phyloP scores from a whole-genome alignment of 1,284 basidiomycete species.

The Tilletia caries region DNA sequence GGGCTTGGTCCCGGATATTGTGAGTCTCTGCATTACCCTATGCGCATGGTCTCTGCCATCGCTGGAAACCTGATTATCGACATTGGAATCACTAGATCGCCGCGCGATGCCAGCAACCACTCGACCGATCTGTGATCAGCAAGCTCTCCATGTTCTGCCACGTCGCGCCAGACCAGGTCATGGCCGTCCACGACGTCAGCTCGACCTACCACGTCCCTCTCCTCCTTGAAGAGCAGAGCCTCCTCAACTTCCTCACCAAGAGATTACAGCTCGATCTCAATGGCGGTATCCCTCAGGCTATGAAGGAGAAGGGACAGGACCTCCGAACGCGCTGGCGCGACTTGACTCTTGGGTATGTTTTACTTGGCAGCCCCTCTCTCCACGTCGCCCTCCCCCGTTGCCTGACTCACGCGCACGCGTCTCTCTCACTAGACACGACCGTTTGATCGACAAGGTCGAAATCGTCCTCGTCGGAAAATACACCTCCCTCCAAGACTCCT shows the following conservation, averaged over 20 bases:
- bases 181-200: slow-evolving; percentile 92
- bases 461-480: slow-evolving; percentile 97
- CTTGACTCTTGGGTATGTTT: slow-evolving; percentile 61
- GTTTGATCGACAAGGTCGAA: slow-evolving; percentile 82
- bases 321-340: slow-evolving; percentile 76
- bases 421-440: slow-evolving; percentile 65
- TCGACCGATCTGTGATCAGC: slow-evolving; percentile 79
- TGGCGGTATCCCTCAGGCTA: slow-evolving; percentile 60
- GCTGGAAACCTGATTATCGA: slow-evolving; percentile 48
- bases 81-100: no score
- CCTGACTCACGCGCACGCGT: no score
- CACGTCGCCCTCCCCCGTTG: no score
- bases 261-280: slow-evolving; percentile 71
- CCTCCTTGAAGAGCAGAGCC: slow-evolving; percentile 84
- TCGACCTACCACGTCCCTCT: slow-evolving; percentile 98
- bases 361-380: slow-evolving; percentile 27
- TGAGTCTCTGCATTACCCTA: background rate
- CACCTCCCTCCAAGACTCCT: slow-evolving; percentile 93
- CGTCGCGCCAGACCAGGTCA: slow-evolving; percentile 84
- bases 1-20: slow-evolving; percentile 83
- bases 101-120: slow-evolving; percentile 69
- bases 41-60: no score
- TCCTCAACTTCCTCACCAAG: slow-evolving; percentile 77
- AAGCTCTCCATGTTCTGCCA: slow-evolving; percentile 99
- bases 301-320: slow-evolving; percentile 65